Percentiles rank a stretch among this genome's conserved stretches.
Conservation (phyloP, 2,329 filamentous ascomycete species). For the Aspergillus sojae region DNA sequence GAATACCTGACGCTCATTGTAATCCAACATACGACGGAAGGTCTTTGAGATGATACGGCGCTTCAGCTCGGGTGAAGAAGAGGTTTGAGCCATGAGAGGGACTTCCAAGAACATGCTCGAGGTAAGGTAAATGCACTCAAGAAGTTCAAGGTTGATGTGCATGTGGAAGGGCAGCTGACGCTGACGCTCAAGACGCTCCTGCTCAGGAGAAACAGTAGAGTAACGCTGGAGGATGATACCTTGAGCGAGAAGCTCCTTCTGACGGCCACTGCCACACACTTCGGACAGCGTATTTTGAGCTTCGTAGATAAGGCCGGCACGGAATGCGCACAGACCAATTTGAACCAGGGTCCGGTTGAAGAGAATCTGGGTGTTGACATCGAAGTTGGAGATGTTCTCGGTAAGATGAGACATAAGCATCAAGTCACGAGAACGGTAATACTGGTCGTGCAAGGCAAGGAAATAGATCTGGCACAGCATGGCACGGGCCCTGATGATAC, state of each 20-base stretch:
- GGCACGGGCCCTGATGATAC: slow-evolving; percentile 91
- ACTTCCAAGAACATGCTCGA: slow-evolving; percentile 99
- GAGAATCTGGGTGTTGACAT: slow-evolving; percentile 94
- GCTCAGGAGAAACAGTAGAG: slow-evolving; percentile 93
- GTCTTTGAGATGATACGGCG: slow-evolving; percentile 99
- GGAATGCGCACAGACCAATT: slow-evolving; percentile 97
- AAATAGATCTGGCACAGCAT: slow-evolving; percentile 99
- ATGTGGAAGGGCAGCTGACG: slow-evolving; percentile 99
- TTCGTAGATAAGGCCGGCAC: slow-evolving; percentile 93
- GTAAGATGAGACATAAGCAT: slow-evolving; percentile 99
- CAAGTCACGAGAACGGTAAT: slow-evolving; percentile 97
- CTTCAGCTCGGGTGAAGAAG: slow-evolving; percentile 93
- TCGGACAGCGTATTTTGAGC: slow-evolving; percentile 97
- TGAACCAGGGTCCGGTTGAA: slow-evolving; percentile 98
- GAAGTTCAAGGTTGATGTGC: slow-evolving; percentile 98
- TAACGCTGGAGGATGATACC: slow-evolving; percentile 98
- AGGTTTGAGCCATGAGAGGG: slow-evolving; percentile 91
- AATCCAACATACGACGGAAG: slow-evolving; percentile 98
- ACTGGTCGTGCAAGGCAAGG: slow-evolving; percentile 93
- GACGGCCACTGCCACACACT: slow-evolving; percentile 94
- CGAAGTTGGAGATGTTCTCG: slow-evolving; percentile 95
- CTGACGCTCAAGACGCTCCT: slow-evolving; percentile 95
- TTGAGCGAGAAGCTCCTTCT: slow-evolving; percentile 97
- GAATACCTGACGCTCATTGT: slow-evolving; percentile 99
- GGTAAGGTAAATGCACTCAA: slow-evolving; percentile 97